Conservation (phyloP, 352 stramenopile species). For the Phytophthora citricola region DNA sequence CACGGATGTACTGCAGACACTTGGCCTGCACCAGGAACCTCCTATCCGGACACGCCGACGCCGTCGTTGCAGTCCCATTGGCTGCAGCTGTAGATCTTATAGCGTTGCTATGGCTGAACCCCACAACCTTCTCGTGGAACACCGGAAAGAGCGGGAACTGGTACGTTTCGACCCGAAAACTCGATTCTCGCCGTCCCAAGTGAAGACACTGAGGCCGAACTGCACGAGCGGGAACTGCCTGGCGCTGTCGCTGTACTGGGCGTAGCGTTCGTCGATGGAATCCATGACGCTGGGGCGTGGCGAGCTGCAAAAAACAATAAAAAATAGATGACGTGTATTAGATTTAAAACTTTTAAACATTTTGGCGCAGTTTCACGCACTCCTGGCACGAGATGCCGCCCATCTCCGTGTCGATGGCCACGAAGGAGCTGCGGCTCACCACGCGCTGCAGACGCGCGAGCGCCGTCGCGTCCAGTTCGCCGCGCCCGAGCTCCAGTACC, state of each 20-base stretch:
- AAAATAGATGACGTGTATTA: background rate
- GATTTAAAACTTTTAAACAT: background rate
- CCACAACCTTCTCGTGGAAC: conserved; percentile 39
- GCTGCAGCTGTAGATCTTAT: background rate
- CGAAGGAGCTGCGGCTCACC: conserved; percentile 58
- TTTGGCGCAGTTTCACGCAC: conserved; percentile 40
- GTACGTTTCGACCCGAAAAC: conserved; percentile 62
- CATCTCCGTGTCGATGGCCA: conserved; percentile 83
- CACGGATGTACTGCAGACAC: conserved; percentile 78
- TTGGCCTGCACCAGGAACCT: conserved; percentile 76
- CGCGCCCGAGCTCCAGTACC: conserved; percentile 42
- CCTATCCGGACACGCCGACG: conserved; percentile 47
- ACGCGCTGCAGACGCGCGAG: conserved; percentile 42
- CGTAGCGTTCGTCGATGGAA: conserved; percentile 71
- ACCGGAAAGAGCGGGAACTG: conserved; percentile 82
- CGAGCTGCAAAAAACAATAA: conserved; percentile 17
- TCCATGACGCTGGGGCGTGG: conserved; percentile 74
- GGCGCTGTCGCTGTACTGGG: conserved; percentile 58
- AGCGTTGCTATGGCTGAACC: conserved; percentile 1
- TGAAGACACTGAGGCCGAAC: conserved; percentile 78
- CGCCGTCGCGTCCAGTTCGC: conserved; percentile 30
- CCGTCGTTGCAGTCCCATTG: background rate
- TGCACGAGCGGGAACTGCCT: conserved; percentile 75
- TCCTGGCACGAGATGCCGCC: conserved; percentile 71
- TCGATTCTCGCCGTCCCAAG: conserved; percentile 47